Conservation (phyloP, 2,329 filamentous ascomycete genomes). For the Penicillium sp. region DNA sequence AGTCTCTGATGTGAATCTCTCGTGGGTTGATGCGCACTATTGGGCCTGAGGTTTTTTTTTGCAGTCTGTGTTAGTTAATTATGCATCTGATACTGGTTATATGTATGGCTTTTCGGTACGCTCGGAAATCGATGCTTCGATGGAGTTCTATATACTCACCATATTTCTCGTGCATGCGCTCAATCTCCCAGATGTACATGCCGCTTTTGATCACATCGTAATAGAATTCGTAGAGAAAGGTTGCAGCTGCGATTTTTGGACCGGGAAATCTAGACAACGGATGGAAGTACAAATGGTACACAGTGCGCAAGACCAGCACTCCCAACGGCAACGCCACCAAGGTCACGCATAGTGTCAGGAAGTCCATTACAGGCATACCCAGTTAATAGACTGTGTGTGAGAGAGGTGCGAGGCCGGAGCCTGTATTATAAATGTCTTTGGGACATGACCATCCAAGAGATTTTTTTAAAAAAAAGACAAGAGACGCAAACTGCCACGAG, state of each 20-base stretch:
- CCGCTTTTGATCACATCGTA: slow-evolving; percentile 33
- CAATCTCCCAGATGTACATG: slow-evolving; percentile 29
- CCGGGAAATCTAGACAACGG: slow-evolving; percentile 35
- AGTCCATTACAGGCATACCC: slow-evolving; percentile 6
- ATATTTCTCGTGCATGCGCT: slow-evolving; percentile 37
- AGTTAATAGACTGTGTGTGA: not conserved
- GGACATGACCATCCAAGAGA: not conserved
- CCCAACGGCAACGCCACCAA: not conserved
- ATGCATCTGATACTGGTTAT: not conserved
- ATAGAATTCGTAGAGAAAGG: slow-evolving; percentile 36
- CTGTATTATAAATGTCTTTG: not conserved
- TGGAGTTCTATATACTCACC: slow-evolving; percentile 19
- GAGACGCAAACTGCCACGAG: not conserved
- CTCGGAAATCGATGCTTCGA: not conserved
- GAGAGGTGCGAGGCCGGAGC: not conserved
- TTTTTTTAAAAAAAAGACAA: not conserved
- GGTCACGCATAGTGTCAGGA: not conserved
- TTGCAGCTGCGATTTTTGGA: slow-evolving; percentile 34
- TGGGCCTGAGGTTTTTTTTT: slow-evolving; percentile 24
- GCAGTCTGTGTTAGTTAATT: not conserved
- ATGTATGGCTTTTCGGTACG: not conserved
- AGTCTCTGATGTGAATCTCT: slow-evolving; percentile 40
- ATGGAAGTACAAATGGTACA: slow-evolving; percentile 25
- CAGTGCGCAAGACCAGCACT: slow-evolving; percentile 3
- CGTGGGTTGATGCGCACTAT: slow-evolving; percentile 40